phyloP scores from a whole-genome alignment of 129 eudicot genomes.

The Cynara cardunculus region DNA sequence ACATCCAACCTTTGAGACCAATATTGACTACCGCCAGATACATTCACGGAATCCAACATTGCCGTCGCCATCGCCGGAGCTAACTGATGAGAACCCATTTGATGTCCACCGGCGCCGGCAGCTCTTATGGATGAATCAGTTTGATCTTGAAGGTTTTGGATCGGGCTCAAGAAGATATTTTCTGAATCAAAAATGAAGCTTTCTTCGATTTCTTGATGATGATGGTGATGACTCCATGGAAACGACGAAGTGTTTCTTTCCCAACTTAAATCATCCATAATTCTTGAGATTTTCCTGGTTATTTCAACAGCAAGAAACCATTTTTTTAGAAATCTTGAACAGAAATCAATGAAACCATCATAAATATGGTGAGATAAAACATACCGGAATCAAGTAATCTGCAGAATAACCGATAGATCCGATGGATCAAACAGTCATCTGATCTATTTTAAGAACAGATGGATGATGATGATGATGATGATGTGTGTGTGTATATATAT shows the following conservation, averaged over 20 bases:
- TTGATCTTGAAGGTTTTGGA: constrained; percentile 24
- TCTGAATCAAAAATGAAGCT: constrained; percentile 30
- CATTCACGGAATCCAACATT: constrained; percentile 10
- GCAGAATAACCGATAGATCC: neutral
- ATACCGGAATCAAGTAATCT: neutral
- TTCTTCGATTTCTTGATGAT: constrained; percentile 34
- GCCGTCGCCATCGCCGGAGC: constrained; percentile 9
- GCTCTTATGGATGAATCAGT: neutral
- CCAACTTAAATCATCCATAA: constrained; percentile 57
- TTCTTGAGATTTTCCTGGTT: neutral
- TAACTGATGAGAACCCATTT: constrained; percentile 21
- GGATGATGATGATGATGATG: no score
- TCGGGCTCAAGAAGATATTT: constrained; percentile 30
- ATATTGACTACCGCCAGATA: constrained; percentile 12
- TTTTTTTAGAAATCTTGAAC: neutral
- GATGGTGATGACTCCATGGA: constrained; percentile 39
- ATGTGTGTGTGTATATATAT: neutral
- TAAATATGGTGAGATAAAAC: neutral
- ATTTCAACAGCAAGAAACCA: neutral
- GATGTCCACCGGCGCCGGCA: neutral
- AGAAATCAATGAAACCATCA: neutral
- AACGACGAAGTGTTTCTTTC: constrained; percentile 29
- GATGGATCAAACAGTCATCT: neutral
- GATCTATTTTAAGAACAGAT: neutral
- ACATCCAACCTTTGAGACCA: constrained; percentile 21